These are phyloP conservation scores for Mortierella sp. DNA, from an alignment of 371 early-diverging fungal genomes.

Conservation along the genomic window DNA sequence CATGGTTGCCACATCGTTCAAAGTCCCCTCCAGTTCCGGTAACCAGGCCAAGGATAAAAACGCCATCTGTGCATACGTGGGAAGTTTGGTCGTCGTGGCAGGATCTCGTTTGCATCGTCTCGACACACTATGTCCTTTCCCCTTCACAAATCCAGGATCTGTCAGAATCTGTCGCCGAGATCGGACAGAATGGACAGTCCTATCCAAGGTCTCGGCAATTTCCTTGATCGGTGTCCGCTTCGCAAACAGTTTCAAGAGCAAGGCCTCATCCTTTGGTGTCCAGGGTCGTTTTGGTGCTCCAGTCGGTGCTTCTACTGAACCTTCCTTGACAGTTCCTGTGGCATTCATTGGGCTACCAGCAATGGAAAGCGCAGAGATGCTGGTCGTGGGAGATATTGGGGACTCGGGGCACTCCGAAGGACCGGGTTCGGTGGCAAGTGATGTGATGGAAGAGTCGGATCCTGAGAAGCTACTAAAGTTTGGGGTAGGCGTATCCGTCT, in stretches of 20 bases:
- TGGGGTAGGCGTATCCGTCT: not conserved
- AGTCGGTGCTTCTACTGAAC: conserved; percentile 7
- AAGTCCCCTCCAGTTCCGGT: conserved; percentile 38
- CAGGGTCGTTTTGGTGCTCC: conserved; percentile 32
- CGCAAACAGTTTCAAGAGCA: conserved; percentile 25
- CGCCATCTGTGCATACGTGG: conserved; percentile 53
- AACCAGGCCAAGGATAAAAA: conserved; percentile 46
- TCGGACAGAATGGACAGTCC: conserved; percentile 44
- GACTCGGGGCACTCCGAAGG: conserved; percentile 10
- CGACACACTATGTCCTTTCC: conserved; percentile 38
- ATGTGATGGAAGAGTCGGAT: not conserved
- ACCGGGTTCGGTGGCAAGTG: conserved; percentile 4
- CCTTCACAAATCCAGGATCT: conserved; percentile 49
- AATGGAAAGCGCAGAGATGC: conserved; percentile 9
- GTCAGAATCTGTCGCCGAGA: conserved; percentile 47
- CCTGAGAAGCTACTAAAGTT: not conserved
- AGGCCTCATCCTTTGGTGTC: conserved; percentile 27
- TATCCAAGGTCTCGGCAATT: conserved; percentile 28
- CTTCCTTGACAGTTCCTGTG: not conserved
- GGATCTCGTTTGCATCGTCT: conserved; percentile 38
- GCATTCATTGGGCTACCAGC: not conserved
- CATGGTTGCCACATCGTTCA: conserved; percentile 49
- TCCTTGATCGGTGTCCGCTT: conserved; percentile 38
- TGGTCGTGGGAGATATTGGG: conserved; percentile 18
- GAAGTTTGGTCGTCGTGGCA: conserved; percentile 30